Evolutionary conservation across 2,329 filamentous ascomycete species (phyloP), one percentile per base, ranked within the genome.

Genomic region (Paecilomyces fulvus): DNA sequence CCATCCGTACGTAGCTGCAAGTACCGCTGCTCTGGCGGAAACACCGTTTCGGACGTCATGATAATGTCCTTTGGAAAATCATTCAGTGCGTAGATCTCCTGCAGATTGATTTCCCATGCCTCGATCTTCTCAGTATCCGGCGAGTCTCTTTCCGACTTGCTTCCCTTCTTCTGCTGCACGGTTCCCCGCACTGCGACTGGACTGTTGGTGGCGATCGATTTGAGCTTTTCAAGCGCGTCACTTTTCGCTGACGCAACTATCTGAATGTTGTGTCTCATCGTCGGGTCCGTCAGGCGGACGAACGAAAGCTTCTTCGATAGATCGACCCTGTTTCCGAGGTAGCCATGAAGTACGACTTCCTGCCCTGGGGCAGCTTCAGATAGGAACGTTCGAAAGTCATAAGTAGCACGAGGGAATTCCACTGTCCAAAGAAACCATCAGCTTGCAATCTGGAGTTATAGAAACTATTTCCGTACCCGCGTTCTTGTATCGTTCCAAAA

Each of bases 1-100:
- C 75, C 70, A 55, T 91, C 85, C 55, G 89, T 92, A 30, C 92
- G 85, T 49, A 99, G 80, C 64, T 97, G 91, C 17, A 96, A 75
- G 71, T 97, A 89, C 21, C 94, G 85, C 56, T 88, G 82, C 52
- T 88, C 82, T 0, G 86, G 83, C 0, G 88, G 81, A 65, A 94
- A 96, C 0, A 85, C 80, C 1, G 87, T 88, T 51, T 88, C 85
- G 14, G 84, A 77, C 1, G 87, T 88, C 59, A 95, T 83, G 58
- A 94, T 86, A 56, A 95, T 84, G 60, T 92, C 83, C 49, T 82
- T 82, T 0, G 88, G 84, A 55, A 95, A 90, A 0, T 80, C 74
- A 63, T 92, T 92, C 3, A 96, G 79, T 53, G 83, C 80, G 49
- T 83, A 77, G 8, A 95, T 80, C 2, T 79, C 78, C 51, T 80